These are phyloP conservation scores for Dittrichia graveolens DNA, from an alignment of 129 eudicot species.

Conservation along the genomic window DNA sequence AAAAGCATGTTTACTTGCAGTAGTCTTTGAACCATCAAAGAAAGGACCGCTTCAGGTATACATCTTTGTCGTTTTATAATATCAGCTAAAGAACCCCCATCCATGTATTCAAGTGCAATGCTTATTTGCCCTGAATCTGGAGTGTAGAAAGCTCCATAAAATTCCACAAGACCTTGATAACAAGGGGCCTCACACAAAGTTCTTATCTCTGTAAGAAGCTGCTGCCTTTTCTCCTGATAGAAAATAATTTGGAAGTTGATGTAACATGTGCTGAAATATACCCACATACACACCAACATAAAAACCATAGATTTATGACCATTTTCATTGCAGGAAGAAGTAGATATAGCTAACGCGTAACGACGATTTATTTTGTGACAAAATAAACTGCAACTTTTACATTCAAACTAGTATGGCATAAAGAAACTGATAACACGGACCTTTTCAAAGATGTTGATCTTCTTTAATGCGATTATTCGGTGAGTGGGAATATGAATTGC, in stretches of 20 bases:
- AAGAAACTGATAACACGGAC: conserved; percentile 29
- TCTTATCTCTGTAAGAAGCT: conserved; percentile 90
- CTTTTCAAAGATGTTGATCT: conserved; percentile 95
- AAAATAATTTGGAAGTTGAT: background rate
- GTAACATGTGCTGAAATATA: background rate
- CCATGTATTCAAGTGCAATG: conserved; percentile 97
- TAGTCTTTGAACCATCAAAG: conserved; percentile 78
- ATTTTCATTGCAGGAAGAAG: too few species aligned
- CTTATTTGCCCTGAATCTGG: conserved; percentile 99
- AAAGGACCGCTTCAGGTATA: conserved; percentile 85
- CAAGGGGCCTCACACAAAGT: conserved; percentile 97
- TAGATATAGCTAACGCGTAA: too few species aligned
- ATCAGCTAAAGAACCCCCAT: conserved; percentile 96
- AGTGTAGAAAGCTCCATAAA: conserved; percentile 94
- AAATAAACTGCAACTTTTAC: too few species aligned
- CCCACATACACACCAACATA: background rate
- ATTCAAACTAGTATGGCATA: background rate
- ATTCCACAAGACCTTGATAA: conserved; percentile 90
- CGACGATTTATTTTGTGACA: too few species aligned
- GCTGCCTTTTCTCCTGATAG: conserved; percentile 90
- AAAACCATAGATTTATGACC: background rate
- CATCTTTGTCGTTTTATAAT: conserved; percentile 56
- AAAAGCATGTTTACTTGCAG: conserved; percentile 49
- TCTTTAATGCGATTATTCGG: conserved; percentile 91
- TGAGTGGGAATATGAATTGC: conserved; percentile 95